phyloP scores from a whole-genome alignment of 768 basidiomycete genomes.

The Boletus reticulatus region DNA sequence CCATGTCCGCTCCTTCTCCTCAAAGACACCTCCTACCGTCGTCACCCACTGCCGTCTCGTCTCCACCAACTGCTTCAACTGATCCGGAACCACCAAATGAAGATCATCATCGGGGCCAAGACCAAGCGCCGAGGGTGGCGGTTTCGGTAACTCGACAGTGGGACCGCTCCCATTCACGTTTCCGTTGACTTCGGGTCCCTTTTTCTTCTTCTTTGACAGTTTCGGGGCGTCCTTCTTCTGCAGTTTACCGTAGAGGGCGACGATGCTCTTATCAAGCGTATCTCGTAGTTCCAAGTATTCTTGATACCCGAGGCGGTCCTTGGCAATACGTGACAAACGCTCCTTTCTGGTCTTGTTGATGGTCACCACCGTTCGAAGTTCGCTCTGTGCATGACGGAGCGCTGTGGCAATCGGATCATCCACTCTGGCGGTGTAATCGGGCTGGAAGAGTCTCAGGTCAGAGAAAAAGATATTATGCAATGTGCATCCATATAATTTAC shows the following conservation, averaged over 20 bases:
- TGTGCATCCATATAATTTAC: constrained; percentile 46
- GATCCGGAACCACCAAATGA: constrained; percentile 59
- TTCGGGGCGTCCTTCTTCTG: constrained; percentile 82
- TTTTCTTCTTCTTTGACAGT: constrained; percentile 73
- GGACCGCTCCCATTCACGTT: constrained; percentile 32
- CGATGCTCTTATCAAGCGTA: constrained; percentile 82
- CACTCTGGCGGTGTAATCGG: constrained; percentile 72
- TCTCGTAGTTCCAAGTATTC: constrained; percentile 88
- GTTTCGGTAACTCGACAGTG: constrained; percentile 42
- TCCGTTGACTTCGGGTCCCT: constrained; percentile 37
- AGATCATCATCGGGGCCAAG: constrained; percentile 68
- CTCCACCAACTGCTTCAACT: constrained; percentile 68
- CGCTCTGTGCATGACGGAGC: constrained; percentile 82
- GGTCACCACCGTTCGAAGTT: constrained; percentile 72
- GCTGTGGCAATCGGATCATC: constrained; percentile 95
- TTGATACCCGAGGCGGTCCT: constrained; percentile 85
- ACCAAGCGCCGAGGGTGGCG: constrained; percentile 71
- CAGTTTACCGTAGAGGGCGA: constrained; percentile 68
- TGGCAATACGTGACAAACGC: constrained; percentile 71
- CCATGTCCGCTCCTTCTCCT: constrained; percentile 60
- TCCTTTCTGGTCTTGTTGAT: constrained; percentile 82
- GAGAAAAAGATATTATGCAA: constrained; percentile 12
- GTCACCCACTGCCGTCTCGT: constrained; percentile 80
- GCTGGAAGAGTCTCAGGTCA: constrained; percentile 40
- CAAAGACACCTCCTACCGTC: constrained; percentile 70